Evolutionary conservation across 2,329 filamentous ascomycete genomes (phyloP).

Genomic region (Hymenoscyphus scutula): DNA sequence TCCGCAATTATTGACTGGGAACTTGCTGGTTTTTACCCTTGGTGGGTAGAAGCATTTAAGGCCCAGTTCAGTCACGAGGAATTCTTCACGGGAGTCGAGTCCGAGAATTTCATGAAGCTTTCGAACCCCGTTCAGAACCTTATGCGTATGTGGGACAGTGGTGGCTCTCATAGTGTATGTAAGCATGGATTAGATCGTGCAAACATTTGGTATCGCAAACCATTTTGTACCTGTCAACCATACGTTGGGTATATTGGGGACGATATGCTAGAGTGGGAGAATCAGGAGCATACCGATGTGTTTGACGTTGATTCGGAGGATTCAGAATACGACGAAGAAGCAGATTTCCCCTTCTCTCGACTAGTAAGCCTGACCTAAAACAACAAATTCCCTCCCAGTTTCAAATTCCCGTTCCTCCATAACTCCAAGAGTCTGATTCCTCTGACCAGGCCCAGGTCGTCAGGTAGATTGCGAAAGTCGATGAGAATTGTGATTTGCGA

Average conservation of each 20-base stretch:
- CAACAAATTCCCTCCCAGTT: not conserved
- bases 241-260: not conserved
- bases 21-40: slow-evolving; percentile 1
- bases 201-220: slow-evolving; percentile 4
- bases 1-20: slow-evolving; percentile 5
- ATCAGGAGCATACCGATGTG: slow-evolving; percentile 4
- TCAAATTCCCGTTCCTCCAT: not conserved
- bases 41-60: not conserved
- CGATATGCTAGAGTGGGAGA: slow-evolving; percentile 3
- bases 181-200: not conserved
- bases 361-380: not conserved
- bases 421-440: not conserved
- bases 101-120: not conserved
- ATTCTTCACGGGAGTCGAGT: not conserved
- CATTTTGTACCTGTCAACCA: slow-evolving; percentile 7
- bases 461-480: not conserved
- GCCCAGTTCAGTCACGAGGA: not conserved
- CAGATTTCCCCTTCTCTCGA: not conserved
- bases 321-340: not conserved
- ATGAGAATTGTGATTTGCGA: not conserved
- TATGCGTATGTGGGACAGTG: not conserved
- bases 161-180: slow-evolving; percentile 2
- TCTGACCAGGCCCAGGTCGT: not conserved
- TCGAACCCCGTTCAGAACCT: not conserved
- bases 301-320: slow-evolving; percentile 2